Evolutionary conservation across 169 alveolate species (phyloP).

Genomic region (Cryptosporidium sp.): DNA sequence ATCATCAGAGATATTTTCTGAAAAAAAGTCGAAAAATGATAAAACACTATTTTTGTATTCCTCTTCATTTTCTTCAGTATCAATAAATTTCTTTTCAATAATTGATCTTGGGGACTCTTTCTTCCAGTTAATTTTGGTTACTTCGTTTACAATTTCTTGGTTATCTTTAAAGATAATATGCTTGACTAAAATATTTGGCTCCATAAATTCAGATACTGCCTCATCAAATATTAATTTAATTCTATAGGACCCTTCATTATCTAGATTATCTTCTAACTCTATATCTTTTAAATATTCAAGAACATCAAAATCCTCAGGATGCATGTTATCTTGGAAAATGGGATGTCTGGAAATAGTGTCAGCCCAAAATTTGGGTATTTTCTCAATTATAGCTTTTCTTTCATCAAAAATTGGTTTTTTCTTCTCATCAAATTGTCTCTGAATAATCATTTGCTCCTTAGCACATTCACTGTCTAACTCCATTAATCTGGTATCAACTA

Average conservation of each 20-base stretch:
- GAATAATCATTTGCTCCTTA: conserved; percentile 88
- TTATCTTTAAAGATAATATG: conserved; percentile 86
- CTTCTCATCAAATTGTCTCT: conserved; percentile 88
- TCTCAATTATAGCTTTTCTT: conserved; percentile 85
- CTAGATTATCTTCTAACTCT: conserved; percentile 89
- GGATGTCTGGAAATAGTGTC: conserved; percentile 89
- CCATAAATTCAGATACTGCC: conserved; percentile 87
- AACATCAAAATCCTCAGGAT: conserved; percentile 87
- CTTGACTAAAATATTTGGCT: conserved; percentile 86
- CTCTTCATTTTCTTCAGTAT: conserved; percentile 66
- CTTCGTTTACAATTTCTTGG: conserved; percentile 87
- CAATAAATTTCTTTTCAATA: conserved; percentile 58
- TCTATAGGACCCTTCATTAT: conserved; percentile 89
- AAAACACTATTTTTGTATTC: conserved; percentile 76
- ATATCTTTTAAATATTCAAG: conserved; percentile 84
- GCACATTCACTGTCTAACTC: conserved; percentile 90
- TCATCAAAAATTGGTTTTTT: conserved; percentile 88
- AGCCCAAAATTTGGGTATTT: conserved; percentile 91
- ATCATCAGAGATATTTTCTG: conserved; percentile 79
- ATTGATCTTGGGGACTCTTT: conserved; percentile 77
- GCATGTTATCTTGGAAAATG: conserved; percentile 84
- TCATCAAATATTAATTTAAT: conserved; percentile 86
- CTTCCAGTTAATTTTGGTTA: conserved; percentile 90
- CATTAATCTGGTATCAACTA: conserved; percentile 61
- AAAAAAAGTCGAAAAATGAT: conserved; percentile 85